These are phyloP conservation scores for Telfairia occidentalis DNA, from an alignment of 331 rosid genomes.

Conservation along the genomic window DNA sequence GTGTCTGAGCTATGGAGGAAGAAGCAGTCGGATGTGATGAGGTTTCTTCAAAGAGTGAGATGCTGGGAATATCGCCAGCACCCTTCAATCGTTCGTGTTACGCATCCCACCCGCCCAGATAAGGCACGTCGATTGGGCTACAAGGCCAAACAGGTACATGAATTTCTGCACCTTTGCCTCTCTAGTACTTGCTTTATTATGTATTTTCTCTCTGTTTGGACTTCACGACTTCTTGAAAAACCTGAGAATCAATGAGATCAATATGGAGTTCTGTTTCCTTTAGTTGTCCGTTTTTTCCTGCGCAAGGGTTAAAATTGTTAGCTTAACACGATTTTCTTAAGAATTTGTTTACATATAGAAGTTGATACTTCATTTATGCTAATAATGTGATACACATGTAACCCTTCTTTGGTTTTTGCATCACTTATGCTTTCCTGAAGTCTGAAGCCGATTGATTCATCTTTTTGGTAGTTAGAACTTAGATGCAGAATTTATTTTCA, in stretches of 20 bases:
- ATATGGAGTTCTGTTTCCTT: neutral
- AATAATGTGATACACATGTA: neutral
- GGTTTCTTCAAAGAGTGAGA: slow-evolving; percentile 27
- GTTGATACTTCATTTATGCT: neutral
- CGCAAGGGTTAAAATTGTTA: neutral
- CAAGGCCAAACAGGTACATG: slow-evolving; percentile 33
- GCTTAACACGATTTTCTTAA: neutral
- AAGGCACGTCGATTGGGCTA: slow-evolving; percentile 33
- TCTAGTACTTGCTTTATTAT: neutral
- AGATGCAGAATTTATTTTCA: neutral
- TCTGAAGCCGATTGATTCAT: neutral
- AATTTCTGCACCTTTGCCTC: neutral
- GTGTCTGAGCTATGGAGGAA: slow-evolving; percentile 34
- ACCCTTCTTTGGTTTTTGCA: neutral
- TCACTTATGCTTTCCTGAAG: neutral
- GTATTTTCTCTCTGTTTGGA: neutral
- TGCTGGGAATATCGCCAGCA: slow-evolving; percentile 40
- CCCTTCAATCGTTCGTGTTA: slow-evolving; percentile 34
- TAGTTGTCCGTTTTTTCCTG: neutral
- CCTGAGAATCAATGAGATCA: neutral
- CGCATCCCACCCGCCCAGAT: slow-evolving; percentile 30
- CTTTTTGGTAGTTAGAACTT: neutral
- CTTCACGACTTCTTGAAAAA: neutral
- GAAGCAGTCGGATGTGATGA: slow-evolving; percentile 33
- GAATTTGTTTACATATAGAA: neutral